phyloP scores from a whole-genome alignment of 345 rosid genomes.

The Conringia planisiliqua region DNA sequence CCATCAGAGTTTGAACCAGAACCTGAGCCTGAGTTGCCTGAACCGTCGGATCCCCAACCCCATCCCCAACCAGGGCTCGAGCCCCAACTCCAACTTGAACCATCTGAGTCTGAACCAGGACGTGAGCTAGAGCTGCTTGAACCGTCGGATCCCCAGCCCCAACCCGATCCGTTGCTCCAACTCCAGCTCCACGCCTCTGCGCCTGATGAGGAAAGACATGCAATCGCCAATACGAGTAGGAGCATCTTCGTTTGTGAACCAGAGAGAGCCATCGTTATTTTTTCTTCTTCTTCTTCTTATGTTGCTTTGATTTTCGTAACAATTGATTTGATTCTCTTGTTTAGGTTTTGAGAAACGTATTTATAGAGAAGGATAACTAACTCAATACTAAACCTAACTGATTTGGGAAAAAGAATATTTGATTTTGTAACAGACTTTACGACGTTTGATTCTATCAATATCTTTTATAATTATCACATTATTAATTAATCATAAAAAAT shows the following conservation, averaged over 20 bases:
- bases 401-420: neutral
- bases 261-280: slow-evolving; percentile 11
- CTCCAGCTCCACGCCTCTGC: slow-evolving; percentile 24
- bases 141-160: slow-evolving; percentile 24
- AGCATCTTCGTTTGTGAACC: slow-evolving; percentile 14
- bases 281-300: neutral
- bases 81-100: too few species aligned
- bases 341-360: neutral
- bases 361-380: neutral
- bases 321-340: neutral
- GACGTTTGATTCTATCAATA: neutral
- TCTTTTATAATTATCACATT: neutral
- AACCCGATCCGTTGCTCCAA: slow-evolving; percentile 17
- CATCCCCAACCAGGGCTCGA: slow-evolving; percentile 19
- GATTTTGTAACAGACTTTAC: neutral
- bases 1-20: slow-evolving; percentile 9
- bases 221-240: slow-evolving; percentile 10
- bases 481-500: neutral
- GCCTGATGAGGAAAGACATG: slow-evolving; percentile 15
- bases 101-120: neutral
- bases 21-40: slow-evolving; percentile 11
- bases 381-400: neutral
- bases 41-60: slow-evolving; percentile 24
- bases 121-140: slow-evolving; percentile 17
- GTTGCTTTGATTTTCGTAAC: neutral